phyloP scores from a whole-genome alignment of 257 asterid species.

The Plantago ovata region DNA sequence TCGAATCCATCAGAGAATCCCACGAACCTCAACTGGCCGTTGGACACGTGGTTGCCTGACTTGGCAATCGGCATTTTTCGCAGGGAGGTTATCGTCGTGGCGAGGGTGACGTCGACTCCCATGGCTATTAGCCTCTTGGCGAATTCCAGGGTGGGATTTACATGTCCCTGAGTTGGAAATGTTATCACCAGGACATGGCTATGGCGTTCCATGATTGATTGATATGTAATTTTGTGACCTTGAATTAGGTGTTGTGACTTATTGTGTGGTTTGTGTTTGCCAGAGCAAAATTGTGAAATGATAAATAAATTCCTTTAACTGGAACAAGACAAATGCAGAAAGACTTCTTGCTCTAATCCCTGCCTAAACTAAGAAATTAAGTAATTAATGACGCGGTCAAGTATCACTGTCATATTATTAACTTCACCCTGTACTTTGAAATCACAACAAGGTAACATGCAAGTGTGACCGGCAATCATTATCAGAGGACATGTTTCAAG shows the following conservation, averaged over 20 bases:
- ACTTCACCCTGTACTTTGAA: too few relatives aligned
- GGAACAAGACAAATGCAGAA: too few relatives aligned
- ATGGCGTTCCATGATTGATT: conserved; percentile 7
- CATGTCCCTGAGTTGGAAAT: conserved; percentile 59
- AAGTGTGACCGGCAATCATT: too few relatives aligned
- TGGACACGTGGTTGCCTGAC: conserved; percentile 13
- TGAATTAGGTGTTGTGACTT: background rate
- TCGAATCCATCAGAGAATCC: conserved; percentile 59
- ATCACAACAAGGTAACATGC: too few relatives aligned
- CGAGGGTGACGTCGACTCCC: conserved; percentile 53
- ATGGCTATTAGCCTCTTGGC: conserved; percentile 39
- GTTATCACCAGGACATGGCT: conserved; percentile 45
- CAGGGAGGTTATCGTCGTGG: conserved; percentile 33
- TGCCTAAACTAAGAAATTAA: too few relatives aligned
- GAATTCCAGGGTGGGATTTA: conserved; percentile 64
- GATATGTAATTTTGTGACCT: background rate
- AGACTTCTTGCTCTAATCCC: too few relatives aligned
- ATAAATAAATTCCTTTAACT: too few relatives aligned
- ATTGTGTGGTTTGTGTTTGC: too few relatives aligned
- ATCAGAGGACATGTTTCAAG: too few relatives aligned
- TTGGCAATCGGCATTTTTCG: conserved; percentile 20
- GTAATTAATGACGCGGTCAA: too few relatives aligned
- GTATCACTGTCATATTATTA: too few relatives aligned
- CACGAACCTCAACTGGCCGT: conserved; percentile 31
- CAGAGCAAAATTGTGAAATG: too few relatives aligned